Percentiles rank a stretch among this genome's conserved stretches.
Evolutionary conservation across 805 yeast genomes (phyloP).

Genomic region (Wickerhamiella domercqiae): DNA sequence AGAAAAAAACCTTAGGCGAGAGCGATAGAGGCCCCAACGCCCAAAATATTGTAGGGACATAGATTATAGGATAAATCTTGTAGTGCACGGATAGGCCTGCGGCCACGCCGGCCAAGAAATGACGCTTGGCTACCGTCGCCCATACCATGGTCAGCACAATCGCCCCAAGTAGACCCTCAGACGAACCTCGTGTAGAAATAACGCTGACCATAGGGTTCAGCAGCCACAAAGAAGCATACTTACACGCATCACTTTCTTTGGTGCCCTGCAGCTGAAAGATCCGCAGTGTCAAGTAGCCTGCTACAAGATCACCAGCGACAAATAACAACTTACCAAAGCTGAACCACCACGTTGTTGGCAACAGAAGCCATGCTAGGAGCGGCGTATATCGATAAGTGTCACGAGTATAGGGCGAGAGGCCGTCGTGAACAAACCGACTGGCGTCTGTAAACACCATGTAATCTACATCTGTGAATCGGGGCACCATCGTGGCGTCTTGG

Average conservation of each 20-base stretch:
- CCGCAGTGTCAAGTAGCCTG: constrained; percentile 49
- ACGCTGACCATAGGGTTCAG: constrained; percentile 91
- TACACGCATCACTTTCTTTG: constrained; percentile 24
- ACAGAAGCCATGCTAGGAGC: constrained; percentile 62
- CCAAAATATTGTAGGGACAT: constrained; percentile 55
- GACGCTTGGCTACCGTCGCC: constrained; percentile 29
- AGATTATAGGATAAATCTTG: constrained; percentile 83
- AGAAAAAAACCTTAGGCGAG: constrained; percentile 22
- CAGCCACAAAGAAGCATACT: constrained; percentile 58
- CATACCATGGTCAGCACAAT: constrained; percentile 42
- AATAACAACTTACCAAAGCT: constrained; percentile 71
- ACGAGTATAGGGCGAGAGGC: constrained; percentile 57
- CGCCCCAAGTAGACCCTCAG: constrained; percentile 78
- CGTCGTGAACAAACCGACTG: constrained; percentile 48
- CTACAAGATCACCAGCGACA: constrained; percentile 59
- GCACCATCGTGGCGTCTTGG: constrained; percentile 67
- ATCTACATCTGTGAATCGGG: constrained; percentile 88
- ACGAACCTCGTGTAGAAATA: constrained; percentile 83
- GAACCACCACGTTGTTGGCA: constrained; percentile 45
- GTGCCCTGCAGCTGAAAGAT: constrained; percentile 24
- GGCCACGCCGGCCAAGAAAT: constrained; percentile 30
- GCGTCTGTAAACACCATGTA: constrained; percentile 92
- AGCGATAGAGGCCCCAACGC: constrained; percentile 22
- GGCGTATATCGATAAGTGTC: constrained; percentile 94
- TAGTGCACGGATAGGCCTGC: constrained; percentile 77